Evolutionary conservation across 805 yeast species (phyloP), one percentile per base, ranked within the genome.

Genomic region (Metschnikowia gelsemii): DNA sequence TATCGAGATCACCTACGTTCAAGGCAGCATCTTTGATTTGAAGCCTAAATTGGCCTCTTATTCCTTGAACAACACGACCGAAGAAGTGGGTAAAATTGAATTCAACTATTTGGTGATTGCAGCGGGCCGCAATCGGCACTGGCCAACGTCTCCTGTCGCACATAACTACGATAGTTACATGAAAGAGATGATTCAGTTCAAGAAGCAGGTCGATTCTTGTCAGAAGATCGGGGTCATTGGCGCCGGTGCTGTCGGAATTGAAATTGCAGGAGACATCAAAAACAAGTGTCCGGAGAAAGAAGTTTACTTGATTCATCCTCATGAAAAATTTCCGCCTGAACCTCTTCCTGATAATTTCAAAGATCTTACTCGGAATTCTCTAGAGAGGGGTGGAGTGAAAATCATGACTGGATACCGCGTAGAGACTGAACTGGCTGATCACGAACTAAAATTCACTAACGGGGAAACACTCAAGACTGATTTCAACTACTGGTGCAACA

Each of bases 81-180:
- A 23, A 43, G 41, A 24, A 13, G 35, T 75, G 40, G 49, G 46
- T 6, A 24, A 7, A 5, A 53, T 66, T 32, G 53, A 57, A 7
- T 77, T 75, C 52, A 78, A 77, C 47, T 76, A 72, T 47, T 70
- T 68, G 16, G 59, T 76, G 8, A 53, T 66, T 38, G 76, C 80
- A 4, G 57, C 75, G 2, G 82, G 82, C 1, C 61, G 81, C 53
- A 62, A 75, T 38, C 59, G 82, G 45, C 59, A 61, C 30, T 76
- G 79, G 79, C 82, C 82, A 11, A 68, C 74, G 26, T 75, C 76
- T 25, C 82, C 81, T 2, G 52, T 60, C n/a, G 78, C 72, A 0
- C 50, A 48, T 33, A 68, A 70, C 9, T 58, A 53, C 37, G 61
- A 62, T 13, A 55, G 53, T 6, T 76, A 62, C 48, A 42, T 68